phyloP scores from a whole-genome alignment of 108 stramenopile genomes.

The Skeletonema grethae region DNA sequence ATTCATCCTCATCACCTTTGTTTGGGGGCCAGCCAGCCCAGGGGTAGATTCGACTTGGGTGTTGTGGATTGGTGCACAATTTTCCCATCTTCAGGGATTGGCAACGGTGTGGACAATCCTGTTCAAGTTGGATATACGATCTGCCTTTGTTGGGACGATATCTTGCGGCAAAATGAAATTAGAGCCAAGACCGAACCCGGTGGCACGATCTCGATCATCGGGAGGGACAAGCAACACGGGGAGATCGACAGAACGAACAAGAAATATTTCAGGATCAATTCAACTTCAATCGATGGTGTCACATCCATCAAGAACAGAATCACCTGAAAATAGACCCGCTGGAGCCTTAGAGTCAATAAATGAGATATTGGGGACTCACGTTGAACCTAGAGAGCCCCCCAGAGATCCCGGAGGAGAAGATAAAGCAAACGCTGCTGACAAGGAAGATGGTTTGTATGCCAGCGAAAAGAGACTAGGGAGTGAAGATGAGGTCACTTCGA shows the following conservation, averaged over 20 bases:
- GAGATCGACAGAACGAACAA: background rate
- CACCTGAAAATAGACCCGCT: background rate
- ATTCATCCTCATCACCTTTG: slow-evolving; percentile 11
- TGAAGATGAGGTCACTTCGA: background rate
- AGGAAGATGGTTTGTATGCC: background rate
- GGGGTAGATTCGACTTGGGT: slow-evolving; percentile 11
- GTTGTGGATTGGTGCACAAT: slow-evolving; percentile 2
- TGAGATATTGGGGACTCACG: background rate
- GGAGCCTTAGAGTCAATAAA: background rate
- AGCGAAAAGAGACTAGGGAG: background rate
- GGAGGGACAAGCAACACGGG: slow-evolving; percentile 3
- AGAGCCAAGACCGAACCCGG: background rate
- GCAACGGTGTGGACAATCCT: slow-evolving; percentile 8
- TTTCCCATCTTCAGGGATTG: slow-evolving; percentile 9
- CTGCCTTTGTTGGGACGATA: slow-evolving; percentile 6
- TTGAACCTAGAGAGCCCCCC: slow-evolving; percentile 1
- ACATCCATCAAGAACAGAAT: background rate
- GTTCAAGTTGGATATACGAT: background rate
- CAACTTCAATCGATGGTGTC: background rate
- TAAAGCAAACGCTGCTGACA: background rate
- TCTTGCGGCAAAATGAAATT: background rate
- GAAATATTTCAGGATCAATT: slow-evolving; percentile 1
- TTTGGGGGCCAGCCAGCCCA: background rate
- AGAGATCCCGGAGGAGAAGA: background rate
- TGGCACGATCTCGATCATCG: background rate